Evolutionary conservation across 768 basidiomycete genomes (phyloP).

Genomic region (Tylopilus subfusipes): DNA sequence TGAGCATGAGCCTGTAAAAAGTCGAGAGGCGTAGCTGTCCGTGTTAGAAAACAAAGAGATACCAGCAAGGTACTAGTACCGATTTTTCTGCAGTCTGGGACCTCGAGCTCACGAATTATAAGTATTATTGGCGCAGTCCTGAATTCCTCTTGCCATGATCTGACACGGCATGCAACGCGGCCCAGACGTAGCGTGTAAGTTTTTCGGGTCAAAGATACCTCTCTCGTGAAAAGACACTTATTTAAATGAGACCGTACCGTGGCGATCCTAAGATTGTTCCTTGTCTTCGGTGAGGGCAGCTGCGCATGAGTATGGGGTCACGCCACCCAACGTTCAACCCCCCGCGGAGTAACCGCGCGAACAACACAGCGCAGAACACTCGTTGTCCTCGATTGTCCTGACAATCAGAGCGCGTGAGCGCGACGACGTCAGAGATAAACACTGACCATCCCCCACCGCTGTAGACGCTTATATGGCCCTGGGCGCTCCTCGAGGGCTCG

Average conservation of each 20-base stretch:
- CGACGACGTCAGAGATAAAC: background rate
- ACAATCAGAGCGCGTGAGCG: background rate
- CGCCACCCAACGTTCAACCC: slow-evolving; percentile 16
- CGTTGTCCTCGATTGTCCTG: background rate
- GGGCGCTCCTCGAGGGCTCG: slow-evolving; percentile 6
- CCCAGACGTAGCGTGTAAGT: background rate
- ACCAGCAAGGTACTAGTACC: too few relatives aligned
- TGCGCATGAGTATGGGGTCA: background rate
- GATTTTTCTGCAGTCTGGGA: too few relatives aligned
- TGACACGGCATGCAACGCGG: too few relatives aligned
- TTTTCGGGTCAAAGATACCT: background rate
- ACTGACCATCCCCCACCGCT: background rate
- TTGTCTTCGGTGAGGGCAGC: background rate
- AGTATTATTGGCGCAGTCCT: too few relatives aligned
- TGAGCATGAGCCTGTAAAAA: too few relatives aligned
- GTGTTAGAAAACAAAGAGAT: too few relatives aligned
- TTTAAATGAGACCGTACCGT: background rate
- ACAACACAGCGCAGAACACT: slow-evolving; percentile 4
- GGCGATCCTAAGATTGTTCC: slow-evolving; percentile 2
- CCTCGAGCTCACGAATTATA: too few relatives aligned
- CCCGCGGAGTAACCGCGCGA: slow-evolving; percentile 10
- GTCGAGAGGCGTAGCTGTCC: too few relatives aligned
- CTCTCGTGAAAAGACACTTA: background rate
- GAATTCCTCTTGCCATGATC: too few relatives aligned
- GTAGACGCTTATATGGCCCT: slow-evolving; percentile 1